Conservation (phyloP, 345 rosid species). For the Salix exigua region DNA sequence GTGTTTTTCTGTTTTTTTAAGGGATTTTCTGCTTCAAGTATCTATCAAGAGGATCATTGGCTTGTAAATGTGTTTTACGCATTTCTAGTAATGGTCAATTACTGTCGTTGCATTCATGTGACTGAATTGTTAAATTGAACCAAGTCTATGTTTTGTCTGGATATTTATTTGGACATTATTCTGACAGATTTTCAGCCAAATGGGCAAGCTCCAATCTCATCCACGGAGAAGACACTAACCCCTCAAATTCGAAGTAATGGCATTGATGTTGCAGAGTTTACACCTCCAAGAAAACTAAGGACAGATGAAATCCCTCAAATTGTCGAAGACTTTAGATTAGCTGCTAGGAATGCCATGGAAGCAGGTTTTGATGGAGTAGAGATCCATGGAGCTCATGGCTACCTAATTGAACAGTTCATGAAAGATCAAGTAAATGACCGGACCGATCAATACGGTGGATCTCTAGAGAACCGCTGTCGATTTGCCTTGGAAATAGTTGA, state of each 20-base stretch:
- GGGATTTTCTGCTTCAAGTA: no score
- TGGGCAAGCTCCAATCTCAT: conserved; percentile 63
- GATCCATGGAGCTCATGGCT: conserved; percentile 68
- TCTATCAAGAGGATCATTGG: no score
- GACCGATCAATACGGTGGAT: conserved; percentile 61
- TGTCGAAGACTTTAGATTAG: conserved; percentile 61
- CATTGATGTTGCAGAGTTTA: conserved; percentile 28
- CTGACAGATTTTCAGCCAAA: conserved; percentile 54
- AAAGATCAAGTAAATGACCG: conserved; percentile 65
- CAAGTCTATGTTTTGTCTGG: neutral
- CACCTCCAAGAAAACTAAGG: conserved; percentile 52
- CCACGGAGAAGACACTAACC: conserved; percentile 46
- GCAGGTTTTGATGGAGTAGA: conserved; percentile 74
- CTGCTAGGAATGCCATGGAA: conserved; percentile 73
- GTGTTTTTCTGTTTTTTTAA: no score
- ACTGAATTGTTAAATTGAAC: no score
- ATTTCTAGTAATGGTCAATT: no score
- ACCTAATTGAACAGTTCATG: conserved; percentile 59
- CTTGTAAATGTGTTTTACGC: no score
- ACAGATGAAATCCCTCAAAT: conserved; percentile 60
- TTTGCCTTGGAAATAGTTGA: conserved; percentile 54
- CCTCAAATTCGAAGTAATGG: conserved; percentile 42
- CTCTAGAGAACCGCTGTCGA: conserved; percentile 54
- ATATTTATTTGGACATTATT: neutral
- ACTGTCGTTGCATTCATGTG: no score